phyloP scores from a whole-genome alignment of 352 stramenopile species.

The Globisporangium splendens region DNA sequence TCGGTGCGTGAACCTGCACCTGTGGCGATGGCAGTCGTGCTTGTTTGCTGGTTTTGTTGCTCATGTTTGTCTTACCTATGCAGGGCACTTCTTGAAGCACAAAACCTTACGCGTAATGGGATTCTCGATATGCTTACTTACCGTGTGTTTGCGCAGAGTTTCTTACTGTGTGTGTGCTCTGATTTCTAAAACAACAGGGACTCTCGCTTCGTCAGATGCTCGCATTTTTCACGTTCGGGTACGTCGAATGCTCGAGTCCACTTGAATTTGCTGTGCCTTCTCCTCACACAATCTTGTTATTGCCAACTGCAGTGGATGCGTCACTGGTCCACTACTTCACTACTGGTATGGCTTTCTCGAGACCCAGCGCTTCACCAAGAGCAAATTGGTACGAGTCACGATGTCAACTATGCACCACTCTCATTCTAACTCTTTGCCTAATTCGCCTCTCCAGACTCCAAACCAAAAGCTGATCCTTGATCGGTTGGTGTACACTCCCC shows the following conservation, averaged over 20 bases:
- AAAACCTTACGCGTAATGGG: conserved; percentile 52
- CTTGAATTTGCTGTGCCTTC: background rate
- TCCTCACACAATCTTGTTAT: background rate
- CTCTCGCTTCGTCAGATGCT: conserved; percentile 64
- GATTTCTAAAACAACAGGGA: conserved; percentile 20
- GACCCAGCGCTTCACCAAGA: conserved; percentile 51
- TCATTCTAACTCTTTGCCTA: background rate
- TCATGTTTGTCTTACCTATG: background rate
- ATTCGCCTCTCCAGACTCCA: conserved; percentile 31
- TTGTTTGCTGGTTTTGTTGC: background rate
- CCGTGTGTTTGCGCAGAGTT: background rate
- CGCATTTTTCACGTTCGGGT: conserved; percentile 72
- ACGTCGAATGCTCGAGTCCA: background rate
- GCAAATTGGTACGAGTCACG: conserved; percentile 45
- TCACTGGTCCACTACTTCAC: conserved; percentile 64
- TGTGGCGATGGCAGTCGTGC: background rate
- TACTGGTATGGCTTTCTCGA: conserved; percentile 73
- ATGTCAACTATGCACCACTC: too few species aligned
- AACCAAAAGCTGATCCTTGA: conserved; percentile 76
- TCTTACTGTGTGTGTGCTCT: background rate
- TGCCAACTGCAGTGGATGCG: conserved; percentile 24
- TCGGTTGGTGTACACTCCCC: conserved; percentile 60
- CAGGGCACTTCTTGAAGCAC: conserved; percentile 66
- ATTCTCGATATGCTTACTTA: background rate
- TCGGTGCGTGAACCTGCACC: conserved; percentile 29